Conservation (phyloP, 1,139 yeast species). For the Suhomyces bribrorum region DNA sequence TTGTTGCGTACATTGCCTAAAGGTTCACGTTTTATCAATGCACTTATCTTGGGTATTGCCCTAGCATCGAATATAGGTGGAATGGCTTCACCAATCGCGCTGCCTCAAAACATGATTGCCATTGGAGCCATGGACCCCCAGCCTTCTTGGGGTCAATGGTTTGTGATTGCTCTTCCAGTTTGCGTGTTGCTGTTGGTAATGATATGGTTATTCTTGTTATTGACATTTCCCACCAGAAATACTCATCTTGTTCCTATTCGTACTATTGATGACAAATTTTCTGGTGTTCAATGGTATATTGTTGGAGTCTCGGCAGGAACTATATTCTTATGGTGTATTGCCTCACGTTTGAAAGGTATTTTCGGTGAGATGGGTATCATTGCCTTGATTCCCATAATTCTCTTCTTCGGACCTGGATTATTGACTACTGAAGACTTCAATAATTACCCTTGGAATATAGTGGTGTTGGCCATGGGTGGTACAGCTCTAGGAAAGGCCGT, state of each 20-base stretch:
- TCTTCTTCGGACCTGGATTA: constrained; percentile 72
- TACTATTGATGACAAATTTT: constrained; percentile 60
- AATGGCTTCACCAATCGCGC: constrained; percentile 79
- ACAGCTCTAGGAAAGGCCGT: constrained; percentile 75
- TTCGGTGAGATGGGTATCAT: constrained; percentile 76
- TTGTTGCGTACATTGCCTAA: constrained; percentile 62
- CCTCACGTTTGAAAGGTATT: constrained; percentile 52
- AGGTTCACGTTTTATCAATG: constrained; percentile 61
- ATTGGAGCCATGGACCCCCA: constrained; percentile 65
- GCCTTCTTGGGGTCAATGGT: constrained; percentile 80
- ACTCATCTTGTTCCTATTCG: constrained; percentile 52
- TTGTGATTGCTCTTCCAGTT: constrained; percentile 66
- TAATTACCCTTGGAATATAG: constrained; percentile 77
- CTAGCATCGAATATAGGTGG: constrained; percentile 74
- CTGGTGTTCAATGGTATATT: constrained; percentile 65
- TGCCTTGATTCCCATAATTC: constrained; percentile 63
- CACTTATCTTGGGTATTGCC: constrained; percentile 71
- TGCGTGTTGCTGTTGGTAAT: constrained; percentile 54
- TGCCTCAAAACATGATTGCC: constrained; percentile 77
- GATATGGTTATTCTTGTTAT: constrained; percentile 58
- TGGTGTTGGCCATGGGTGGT: constrained; percentile 78
- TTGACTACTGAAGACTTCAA: constrained; percentile 66
- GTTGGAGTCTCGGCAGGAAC: constrained; percentile 53
- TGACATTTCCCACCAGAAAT: constrained; percentile 54
- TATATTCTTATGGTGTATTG: constrained; percentile 72